Conservation (phyloP, 768 basidiomycete species). For the Hygrophoropsis aurantiaca region DNA sequence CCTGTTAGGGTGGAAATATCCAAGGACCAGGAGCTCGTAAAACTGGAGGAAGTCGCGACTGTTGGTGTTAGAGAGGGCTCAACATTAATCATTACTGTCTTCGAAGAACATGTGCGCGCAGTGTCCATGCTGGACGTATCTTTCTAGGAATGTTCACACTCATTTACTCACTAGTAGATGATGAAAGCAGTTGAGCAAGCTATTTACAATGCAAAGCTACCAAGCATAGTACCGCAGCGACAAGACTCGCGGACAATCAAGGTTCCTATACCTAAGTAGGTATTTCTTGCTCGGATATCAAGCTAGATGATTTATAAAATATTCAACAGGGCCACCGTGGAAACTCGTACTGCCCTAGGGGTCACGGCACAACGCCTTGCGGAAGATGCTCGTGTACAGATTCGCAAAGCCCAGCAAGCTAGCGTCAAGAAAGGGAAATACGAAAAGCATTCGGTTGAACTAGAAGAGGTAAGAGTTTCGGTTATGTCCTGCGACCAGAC, state of each 20-base stretch:
- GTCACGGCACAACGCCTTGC: constrained; percentile 59
- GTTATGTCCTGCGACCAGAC: not conserved
- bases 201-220: constrained; percentile 73
- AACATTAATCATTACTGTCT: constrained; percentile 69
- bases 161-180: constrained; percentile 49
- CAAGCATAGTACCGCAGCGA: constrained; percentile 70
- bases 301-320: not conserved
- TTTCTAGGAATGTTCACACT: constrained; percentile 7
- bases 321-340: constrained; percentile 66
- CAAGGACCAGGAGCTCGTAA: constrained; percentile 32
- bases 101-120: constrained; percentile 69
- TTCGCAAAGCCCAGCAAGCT: constrained; percentile 68
- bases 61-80: constrained; percentile 81
- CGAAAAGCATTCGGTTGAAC: constrained; percentile 64
- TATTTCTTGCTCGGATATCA: not conserved
- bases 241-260: constrained; percentile 71
- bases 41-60: constrained; percentile 73
- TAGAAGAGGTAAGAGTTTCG: constrained; percentile 60
- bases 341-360: constrained; percentile 59
- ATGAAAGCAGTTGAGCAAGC: constrained; percentile 75
- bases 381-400: constrained; percentile 73
- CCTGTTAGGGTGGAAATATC: constrained; percentile 62
- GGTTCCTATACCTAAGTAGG: constrained; percentile 79
- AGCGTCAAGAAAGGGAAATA: constrained; percentile 71
- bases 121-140: not conserved